phyloP scores from a whole-genome alignment of 768 basidiomycete genomes.

The Gelatoporia subvermispora region DNA sequence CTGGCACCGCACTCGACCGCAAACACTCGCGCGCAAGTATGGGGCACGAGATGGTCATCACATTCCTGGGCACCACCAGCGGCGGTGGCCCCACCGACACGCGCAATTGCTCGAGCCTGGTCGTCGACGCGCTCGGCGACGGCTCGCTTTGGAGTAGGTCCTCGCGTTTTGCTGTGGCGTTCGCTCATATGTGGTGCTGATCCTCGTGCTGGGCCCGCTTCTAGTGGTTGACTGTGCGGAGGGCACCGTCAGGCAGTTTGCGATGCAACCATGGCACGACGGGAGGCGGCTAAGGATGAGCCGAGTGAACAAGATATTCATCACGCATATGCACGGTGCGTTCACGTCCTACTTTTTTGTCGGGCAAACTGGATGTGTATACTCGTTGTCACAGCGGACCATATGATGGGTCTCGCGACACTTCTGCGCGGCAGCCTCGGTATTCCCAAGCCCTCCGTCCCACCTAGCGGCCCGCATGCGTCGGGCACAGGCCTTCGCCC shows the following conservation, averaged over 20 bases:
- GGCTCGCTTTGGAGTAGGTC: conserved; percentile 64
- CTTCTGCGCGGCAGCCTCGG: conserved; percentile 55
- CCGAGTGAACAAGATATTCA: conserved; percentile 64
- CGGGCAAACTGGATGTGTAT: not conserved
- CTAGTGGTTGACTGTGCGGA: conserved; percentile 83
- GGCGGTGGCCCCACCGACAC: conserved; percentile 71
- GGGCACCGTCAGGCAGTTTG: conserved; percentile 70
- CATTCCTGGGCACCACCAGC: conserved; percentile 72
- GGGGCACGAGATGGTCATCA: conserved; percentile 45
- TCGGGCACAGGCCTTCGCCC: conserved; percentile 1
- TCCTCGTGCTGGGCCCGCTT: not conserved
- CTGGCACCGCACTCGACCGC: too few relatives aligned
- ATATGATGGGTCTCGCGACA: conserved; percentile 69
- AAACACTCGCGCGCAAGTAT: conserved; percentile 8
- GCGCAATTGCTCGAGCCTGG: conserved; percentile 74
- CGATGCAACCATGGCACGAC: conserved; percentile 40
- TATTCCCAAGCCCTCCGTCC: conserved; percentile 34
- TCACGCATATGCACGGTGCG: conserved; percentile 82
- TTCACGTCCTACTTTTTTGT: not conserved
- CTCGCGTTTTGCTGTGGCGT: not conserved
- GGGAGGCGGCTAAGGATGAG: conserved; percentile 32
- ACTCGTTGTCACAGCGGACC: conserved; percentile 45
- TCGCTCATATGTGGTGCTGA: not conserved
- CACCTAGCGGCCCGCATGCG: conserved; percentile 5
- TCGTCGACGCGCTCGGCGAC: conserved; percentile 51